Evolutionary conservation across 768 basidiomycete species (phyloP), one percentile per base, ranked within the genome.

Genomic region (Exidia glandulosa): DNA sequence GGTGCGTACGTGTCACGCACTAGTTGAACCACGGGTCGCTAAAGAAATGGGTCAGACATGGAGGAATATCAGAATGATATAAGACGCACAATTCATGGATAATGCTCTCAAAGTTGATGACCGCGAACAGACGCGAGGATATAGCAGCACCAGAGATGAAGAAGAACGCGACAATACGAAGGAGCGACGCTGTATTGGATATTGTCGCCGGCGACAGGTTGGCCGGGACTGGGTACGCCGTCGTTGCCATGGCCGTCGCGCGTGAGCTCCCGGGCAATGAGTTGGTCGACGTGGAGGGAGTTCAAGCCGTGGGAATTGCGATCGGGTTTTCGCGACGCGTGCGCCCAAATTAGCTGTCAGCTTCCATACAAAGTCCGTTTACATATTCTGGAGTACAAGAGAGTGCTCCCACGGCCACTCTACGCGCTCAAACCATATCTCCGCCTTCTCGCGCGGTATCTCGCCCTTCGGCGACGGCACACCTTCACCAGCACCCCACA

Each of bases 21-120:
- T 89, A 98, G 74, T 99, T 98, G 75, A 99, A 98, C 96, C 96
- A 98, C 64, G 94, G 93, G 69, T 96, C 94, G 70, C 94, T 95
- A 52, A 27, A 36, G 33, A 59, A 30, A 32, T 13, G 31, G 13
- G 59, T 50, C 30, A 48, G 32, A 36, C 48, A 55, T 19, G 50
- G 41, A 60, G 58, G 60, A 65, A 62, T 62, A 52, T 60, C 32
- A 66, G 37, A 2, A 1, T 19, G 41, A 57, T 27, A 52, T 19
- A 54, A 56, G 0, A 81, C 93, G 66, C 64, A 96, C 94, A 97
- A 98, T 79, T 98, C 96, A 73, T 98, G 95, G 67, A 99, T 98
- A 67, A 99, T 93, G 80, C 93, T 95, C 77, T 99, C 96, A 71
- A 96, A 97, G 66, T 97, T 91, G 63, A 98, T 77, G 67, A 99